These are phyloP conservation scores for Fusarium sp. DNA, from an alignment of 2,329 filamentous ascomycete genomes.

Conservation along the genomic window DNA sequence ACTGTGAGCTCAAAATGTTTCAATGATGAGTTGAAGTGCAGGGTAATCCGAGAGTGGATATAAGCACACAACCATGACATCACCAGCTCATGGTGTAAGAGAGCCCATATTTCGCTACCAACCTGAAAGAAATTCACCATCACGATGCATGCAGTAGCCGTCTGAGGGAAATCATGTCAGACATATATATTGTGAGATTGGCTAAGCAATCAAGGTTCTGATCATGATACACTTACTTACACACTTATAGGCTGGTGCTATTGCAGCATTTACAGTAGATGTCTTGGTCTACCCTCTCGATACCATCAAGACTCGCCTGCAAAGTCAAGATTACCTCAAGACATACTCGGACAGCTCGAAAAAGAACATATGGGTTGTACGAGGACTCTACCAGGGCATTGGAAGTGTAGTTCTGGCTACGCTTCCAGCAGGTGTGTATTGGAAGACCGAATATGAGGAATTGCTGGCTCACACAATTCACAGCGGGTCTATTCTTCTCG, in stretches of 20 bases:
- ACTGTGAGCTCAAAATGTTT: not conserved
- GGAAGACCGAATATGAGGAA: not conserved
- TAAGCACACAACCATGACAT: slow-evolving; percentile 28
- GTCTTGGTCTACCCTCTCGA: slow-evolving; percentile 87
- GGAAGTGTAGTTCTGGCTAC: slow-evolving; percentile 87
- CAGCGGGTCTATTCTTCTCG: slow-evolving; percentile 87
- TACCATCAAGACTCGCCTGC: slow-evolving; percentile 87
- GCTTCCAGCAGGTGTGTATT: slow-evolving; percentile 76
- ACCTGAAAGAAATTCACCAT: not conserved
- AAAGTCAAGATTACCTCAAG: slow-evolving; percentile 78
- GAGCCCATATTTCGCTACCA: not conserved
- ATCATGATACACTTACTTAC: slow-evolving; percentile 17
- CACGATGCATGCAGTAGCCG: not conserved
- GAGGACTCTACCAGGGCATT: slow-evolving; percentile 86
- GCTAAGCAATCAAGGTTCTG: fast-evolving
- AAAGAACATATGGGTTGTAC: slow-evolving; percentile 64
- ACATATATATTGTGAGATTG: slow-evolving; percentile 46
- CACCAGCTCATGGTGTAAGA: slow-evolving; percentile 20
- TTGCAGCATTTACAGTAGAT: slow-evolving; percentile 87
- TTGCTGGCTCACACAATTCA: not conserved
- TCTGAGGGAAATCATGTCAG: slow-evolving; percentile 30
- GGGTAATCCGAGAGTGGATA: slow-evolving; percentile 14
- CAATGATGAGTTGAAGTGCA: slow-evolving; percentile 12
- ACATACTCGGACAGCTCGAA: slow-evolving; percentile 69
- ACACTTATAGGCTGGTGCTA: slow-evolving; percentile 75